phyloP scores from a whole-genome alignment of 2,329 filamentous ascomycete species.

The Phaeoacremonium minimum region DNA sequence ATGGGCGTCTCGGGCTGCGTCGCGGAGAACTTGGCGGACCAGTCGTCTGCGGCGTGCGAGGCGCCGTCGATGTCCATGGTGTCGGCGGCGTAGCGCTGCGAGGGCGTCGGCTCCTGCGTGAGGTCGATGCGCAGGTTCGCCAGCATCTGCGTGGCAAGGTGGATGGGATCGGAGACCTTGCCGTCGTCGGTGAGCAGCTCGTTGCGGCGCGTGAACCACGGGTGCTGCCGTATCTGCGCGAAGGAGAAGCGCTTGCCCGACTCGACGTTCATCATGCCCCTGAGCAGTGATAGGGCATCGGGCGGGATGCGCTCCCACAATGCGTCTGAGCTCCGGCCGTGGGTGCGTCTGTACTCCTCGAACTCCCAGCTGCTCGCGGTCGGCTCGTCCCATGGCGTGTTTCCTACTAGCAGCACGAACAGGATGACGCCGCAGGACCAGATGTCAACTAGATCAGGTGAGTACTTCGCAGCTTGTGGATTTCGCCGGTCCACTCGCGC shows the following conservation, averaged over 20 bases:
- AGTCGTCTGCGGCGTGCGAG: constrained; percentile 20
- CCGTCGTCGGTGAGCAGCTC: constrained; percentile 71
- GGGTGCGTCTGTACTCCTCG: constrained; percentile 75
- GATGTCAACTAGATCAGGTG: constrained; percentile 80
- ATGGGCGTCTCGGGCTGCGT: constrained; percentile 81
- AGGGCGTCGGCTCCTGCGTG: constrained; percentile 57
- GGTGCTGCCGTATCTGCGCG: constrained; percentile 80
- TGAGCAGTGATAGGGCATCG: constrained; percentile 73
- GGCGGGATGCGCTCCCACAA: constrained; percentile 77
- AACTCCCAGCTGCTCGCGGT: constrained; percentile 85
- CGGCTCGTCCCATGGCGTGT: constrained; percentile 96
- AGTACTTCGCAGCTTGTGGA: constrained; percentile 55
- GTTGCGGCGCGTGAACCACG: constrained; percentile 89
- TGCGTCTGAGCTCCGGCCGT: constrained; percentile 78
- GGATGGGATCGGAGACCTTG: constrained; percentile 70
- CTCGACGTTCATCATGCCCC: constrained; percentile 89
- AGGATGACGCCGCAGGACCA: constrained; percentile 99
- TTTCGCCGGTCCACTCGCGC: constrained; percentile 37
- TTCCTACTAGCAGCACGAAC: constrained; percentile 90
- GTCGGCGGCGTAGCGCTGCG: constrained; percentile 34
- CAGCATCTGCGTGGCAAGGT: constrained; percentile 91
- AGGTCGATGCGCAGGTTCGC: constrained; percentile 89
- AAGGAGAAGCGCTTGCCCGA: constrained; percentile 75
- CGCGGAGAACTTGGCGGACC: constrained; percentile 57
- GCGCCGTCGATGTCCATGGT: constrained; percentile 67